A percentile compares a stretch with the other conserved stretches of the same genome.
phyloP scores from a whole-genome alignment of 1,284 basidiomycete species.

The Trichosporon asahii region DNA sequence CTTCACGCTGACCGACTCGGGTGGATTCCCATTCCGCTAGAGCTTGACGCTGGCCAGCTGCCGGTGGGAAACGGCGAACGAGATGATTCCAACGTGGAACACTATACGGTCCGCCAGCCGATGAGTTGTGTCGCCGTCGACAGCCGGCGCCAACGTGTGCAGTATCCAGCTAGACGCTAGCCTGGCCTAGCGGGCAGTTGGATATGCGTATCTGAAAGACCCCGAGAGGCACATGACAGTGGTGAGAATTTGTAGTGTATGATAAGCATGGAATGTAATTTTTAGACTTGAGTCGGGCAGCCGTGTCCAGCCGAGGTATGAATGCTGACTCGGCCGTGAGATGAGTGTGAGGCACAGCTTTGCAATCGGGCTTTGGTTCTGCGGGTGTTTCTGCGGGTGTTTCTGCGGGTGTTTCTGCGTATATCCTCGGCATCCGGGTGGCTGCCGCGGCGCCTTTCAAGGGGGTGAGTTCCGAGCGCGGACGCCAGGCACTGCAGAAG shows the following conservation, averaged over 20 bases:
- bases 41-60: background rate
- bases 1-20: conserved; percentile 44
- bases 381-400: too few species aligned
- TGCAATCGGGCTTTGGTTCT: background rate
- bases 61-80: too few species aligned
- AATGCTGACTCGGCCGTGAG: too few species aligned
- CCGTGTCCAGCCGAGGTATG: too few species aligned
- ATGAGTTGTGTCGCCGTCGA: too few species aligned
- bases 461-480: background rate
- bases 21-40: conserved; percentile 45
- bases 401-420: background rate
- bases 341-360: too few species aligned
- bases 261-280: conserved; percentile 1
- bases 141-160: too few species aligned
- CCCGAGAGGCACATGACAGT: background rate
- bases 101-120: too few species aligned
- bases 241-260: background rate
- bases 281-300: background rate
- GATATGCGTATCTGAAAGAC: background rate
- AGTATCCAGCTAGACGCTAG: background rate
- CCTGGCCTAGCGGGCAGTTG: background rate
- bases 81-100: too few species aligned
- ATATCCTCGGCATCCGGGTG: background rate
- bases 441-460: background rate
- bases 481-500: background rate